Evolutionary conservation across 345 rosid species (phyloP).

Genomic region (Theobroma cacao): DNA sequence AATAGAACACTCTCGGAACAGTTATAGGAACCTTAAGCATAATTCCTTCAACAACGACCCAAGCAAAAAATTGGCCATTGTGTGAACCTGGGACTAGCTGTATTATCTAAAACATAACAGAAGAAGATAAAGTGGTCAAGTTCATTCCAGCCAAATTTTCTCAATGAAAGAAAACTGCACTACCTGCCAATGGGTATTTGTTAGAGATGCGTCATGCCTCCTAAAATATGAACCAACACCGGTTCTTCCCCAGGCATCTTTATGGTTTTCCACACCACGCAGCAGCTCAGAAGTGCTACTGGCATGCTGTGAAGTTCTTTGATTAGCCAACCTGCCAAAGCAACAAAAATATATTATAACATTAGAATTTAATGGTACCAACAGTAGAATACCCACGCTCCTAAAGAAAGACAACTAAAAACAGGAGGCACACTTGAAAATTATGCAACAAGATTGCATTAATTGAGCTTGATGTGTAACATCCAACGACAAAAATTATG

Average conservation of each 20-base stretch:
- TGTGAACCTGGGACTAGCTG: constrained; percentile 69
- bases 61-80: constrained; percentile 66
- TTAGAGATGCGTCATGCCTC: constrained; percentile 73
- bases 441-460: background rate
- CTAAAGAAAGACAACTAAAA: background rate
- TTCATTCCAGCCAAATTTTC: constrained; percentile 16
- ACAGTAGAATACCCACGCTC: background rate
- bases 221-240: constrained; percentile 82
- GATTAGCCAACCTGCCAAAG: constrained; percentile 58
- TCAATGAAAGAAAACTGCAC: constrained; percentile 10
- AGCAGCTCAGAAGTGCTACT: constrained; percentile 29
- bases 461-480: background rate
- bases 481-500: background rate
- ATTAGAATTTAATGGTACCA: background rate
- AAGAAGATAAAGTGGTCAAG: constrained; percentile 20
- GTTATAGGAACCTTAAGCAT: constrained; percentile 86
- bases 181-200: constrained; percentile 90
- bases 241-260: constrained; percentile 40
- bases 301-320: constrained; percentile 33
- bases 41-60: constrained; percentile 89
- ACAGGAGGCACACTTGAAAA: background rate
- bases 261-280: constrained; percentile 33
- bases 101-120: constrained; percentile 55
- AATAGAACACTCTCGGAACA: constrained; percentile 76
- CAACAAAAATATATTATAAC: constrained; percentile 7